These are phyloP conservation scores for Paulownia fortunei DNA, from an alignment of 257 asterid species.

Conservation along the genomic window DNA sequence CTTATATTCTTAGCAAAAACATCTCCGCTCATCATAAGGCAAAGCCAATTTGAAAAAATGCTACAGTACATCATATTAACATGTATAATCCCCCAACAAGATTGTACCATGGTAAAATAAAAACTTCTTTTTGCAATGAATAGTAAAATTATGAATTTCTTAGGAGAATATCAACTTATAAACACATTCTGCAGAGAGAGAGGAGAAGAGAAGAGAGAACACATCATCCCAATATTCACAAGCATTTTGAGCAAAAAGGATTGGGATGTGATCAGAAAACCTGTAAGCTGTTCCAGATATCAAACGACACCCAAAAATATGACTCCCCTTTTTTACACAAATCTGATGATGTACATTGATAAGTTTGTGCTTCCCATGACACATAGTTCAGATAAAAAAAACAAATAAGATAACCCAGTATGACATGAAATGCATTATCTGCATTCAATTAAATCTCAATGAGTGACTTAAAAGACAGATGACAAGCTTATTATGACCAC, in stretches of 20 bases:
- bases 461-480: neutral
- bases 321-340: neutral
- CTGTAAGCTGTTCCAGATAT: neutral
- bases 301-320: neutral
- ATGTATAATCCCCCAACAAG: neutral
- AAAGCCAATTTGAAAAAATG: neutral
- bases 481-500: constrained; percentile 2
- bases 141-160: neutral
- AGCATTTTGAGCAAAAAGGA: neutral
- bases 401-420: neutral
- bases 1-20: neutral
- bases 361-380: neutral
- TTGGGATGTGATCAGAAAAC: neutral
- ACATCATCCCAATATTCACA: neutral
- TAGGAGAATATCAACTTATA: too few relatives aligned
- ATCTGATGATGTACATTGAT: neutral
- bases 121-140: neutral
- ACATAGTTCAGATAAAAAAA: neutral
- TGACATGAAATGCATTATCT: neutral
- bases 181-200: neutral
- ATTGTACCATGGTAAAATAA: neutral
- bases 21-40: neutral
- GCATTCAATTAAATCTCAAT: neutral
- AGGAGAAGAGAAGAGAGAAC: neutral
- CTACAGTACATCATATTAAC: neutral